Evolutionary conservation across 2,329 filamentous ascomycete species (phyloP).

Genomic region (Colletotrichum liriopes): DNA sequence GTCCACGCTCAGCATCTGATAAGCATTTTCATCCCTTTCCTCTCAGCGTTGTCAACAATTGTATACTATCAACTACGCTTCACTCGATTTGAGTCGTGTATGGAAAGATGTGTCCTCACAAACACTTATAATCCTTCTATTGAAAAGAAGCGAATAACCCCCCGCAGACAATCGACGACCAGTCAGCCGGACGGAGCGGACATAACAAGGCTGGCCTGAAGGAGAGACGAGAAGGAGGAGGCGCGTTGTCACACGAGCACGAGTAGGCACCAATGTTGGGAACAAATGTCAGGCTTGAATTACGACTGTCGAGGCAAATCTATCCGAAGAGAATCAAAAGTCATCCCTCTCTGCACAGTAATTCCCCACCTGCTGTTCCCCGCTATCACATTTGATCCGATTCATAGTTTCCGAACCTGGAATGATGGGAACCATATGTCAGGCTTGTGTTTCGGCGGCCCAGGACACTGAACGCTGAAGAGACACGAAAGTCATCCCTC

Average conservation of each 20-base stretch:
- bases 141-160: too few relatives aligned
- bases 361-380: slow-evolving; percentile 52
- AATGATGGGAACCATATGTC: slow-evolving; percentile 47
- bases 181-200: neutral
- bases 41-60: too few relatives aligned
- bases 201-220: neutral
- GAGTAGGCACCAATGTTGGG: slow-evolving; percentile 29
- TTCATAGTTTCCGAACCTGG: neutral
- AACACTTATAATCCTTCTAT: too few relatives aligned
- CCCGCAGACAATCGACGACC: too few relatives aligned
- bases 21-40: too few relatives aligned
- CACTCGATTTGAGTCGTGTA: too few relatives aligned
- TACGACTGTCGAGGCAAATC: slow-evolving; percentile 50
- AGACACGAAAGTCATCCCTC: slow-evolving; percentile 53
- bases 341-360: slow-evolving; percentile 51
- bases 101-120: too few relatives aligned
- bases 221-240: neutral
- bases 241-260: neutral
- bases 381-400: slow-evolving; percentile 44
- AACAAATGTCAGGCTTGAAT: slow-evolving; percentile 53
- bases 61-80: too few relatives aligned
- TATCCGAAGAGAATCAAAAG: slow-evolving; percentile 49
- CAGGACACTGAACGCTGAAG: slow-evolving; percentile 43
- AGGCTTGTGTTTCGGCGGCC: slow-evolving; percentile 56
- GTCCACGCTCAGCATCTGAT: too few relatives aligned